Percentiles rank a stretch among this genome's conserved stretches.
These are phyloP conservation scores for Schoenoplectus tabernaemontani DNA, from an alignment of 202 grass and related monocot genomes.

Conservation along the genomic window DNA sequence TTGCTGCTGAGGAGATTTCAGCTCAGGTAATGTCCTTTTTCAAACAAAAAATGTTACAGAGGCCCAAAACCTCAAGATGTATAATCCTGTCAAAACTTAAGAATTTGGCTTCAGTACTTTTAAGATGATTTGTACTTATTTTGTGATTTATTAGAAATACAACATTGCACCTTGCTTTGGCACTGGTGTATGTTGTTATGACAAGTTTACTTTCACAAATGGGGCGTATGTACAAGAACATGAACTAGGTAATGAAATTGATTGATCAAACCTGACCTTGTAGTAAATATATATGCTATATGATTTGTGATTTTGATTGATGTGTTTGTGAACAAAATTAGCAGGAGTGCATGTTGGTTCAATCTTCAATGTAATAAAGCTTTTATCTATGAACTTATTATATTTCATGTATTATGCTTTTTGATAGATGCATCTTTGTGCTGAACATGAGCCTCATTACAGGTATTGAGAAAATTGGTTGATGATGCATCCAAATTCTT, in stretches of 20 bases:
- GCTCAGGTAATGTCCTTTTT: constrained; percentile 48
- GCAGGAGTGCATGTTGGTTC: background rate
- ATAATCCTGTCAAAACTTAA: background rate
- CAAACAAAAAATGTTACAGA: background rate
- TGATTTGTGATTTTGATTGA: background rate
- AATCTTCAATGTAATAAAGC: background rate
- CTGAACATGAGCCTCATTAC: constrained; percentile 5
- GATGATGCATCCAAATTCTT: constrained; percentile 96
- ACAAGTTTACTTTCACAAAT: background rate
- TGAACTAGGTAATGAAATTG: background rate
- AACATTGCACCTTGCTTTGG: background rate
- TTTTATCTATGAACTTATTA: background rate
- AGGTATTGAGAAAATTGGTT: constrained; percentile 91
- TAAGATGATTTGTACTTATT: background rate
- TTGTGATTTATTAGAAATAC: background rate
- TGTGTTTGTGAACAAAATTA: background rate
- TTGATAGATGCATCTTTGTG: background rate
- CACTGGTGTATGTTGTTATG: background rate
- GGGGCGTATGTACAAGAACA: background rate
- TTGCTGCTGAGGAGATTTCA: constrained; percentile 84
- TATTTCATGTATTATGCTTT: background rate
- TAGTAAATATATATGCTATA: background rate
- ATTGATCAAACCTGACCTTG: background rate
- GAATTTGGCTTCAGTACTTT: background rate
- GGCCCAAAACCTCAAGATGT: background rate